Conservation (phyloP, 768 basidiomycete genomes). For the Tricholoma matsutake region DNA sequence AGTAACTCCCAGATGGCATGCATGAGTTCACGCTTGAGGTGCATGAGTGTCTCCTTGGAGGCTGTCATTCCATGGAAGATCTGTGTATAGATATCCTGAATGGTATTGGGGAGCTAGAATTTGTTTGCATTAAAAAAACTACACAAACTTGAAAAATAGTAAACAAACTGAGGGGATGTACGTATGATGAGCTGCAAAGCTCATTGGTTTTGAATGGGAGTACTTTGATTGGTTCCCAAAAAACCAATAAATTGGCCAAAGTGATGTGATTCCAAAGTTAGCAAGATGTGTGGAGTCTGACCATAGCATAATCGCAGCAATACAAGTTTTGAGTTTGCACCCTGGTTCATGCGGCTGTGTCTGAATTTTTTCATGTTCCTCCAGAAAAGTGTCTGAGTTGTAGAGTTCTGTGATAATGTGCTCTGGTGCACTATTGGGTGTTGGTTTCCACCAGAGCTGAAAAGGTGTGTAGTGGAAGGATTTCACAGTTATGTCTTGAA, state of each 20-base stretch:
- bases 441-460: conserved; percentile 13
- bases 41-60: conserved; percentile 14
- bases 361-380: background rate
- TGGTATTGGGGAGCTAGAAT: conserved; percentile 13
- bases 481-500: conserved; percentile 8
- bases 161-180: too few relatives aligned
- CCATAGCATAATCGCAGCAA: background rate
- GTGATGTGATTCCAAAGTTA: conserved; percentile 28
- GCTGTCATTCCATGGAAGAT: conserved; percentile 7
- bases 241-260: conserved; percentile 26
- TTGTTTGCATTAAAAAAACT: too few relatives aligned
- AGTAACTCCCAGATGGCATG: conserved; percentile 5
- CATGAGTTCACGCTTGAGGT: conserved; percentile 1
- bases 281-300: conserved; percentile 28
- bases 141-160: too few relatives aligned
- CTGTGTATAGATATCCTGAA: conserved; percentile 21
- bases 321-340: background rate
- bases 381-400: background rate
- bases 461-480: conserved; percentile 15
- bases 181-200: too few relatives aligned
- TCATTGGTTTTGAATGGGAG: too few relatives aligned
- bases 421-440: background rate
- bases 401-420: background rate
- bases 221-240: too few relatives aligned
- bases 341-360: background rate